Evolutionary conservation across 768 basidiomycete genomes (phyloP).

Genomic region (Psilocybe sp.): DNA sequence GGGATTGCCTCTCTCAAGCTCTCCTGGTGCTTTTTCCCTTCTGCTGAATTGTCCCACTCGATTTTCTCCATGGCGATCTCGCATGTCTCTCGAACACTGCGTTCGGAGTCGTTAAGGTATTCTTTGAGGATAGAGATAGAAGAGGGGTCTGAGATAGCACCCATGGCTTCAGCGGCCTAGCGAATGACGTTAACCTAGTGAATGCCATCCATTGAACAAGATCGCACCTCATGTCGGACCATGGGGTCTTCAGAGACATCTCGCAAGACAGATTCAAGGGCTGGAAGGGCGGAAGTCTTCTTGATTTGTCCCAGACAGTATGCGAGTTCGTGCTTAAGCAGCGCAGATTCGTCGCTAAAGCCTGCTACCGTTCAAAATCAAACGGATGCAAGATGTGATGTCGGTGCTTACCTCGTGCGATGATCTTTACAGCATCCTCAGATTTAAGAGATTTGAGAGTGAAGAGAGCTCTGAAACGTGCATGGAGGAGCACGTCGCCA

Average conservation of each 20-base stretch:
- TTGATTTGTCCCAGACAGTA: conserved; percentile 96
- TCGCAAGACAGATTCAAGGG: conserved; percentile 73
- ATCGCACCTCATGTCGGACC: conserved; percentile 91
- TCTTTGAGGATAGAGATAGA: conserved; percentile 70
- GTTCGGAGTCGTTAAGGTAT: conserved; percentile 69
- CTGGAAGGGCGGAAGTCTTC: conserved; percentile 66
- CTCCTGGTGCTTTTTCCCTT: conserved; percentile 50
- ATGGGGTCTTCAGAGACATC: conserved; percentile 80
- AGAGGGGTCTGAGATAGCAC: conserved; percentile 73
- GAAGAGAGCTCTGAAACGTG: conserved; percentile 88
- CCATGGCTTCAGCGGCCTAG: conserved; percentile 98
- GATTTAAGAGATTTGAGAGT: conserved; percentile 82
- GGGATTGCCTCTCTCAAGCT: conserved; percentile 29
- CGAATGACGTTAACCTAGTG: conserved; percentile 11
- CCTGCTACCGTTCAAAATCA: conserved; percentile 40
- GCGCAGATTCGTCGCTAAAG: conserved; percentile 80
- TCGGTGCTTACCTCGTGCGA: conserved; percentile 65
- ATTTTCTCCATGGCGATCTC: conserved; percentile 97
- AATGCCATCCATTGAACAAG: conserved; percentile 5
- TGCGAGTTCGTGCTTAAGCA: conserved; percentile 96
- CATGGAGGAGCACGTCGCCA: conserved; percentile 74
- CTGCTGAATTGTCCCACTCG: conserved; percentile 83
- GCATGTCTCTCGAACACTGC: conserved; percentile 89
- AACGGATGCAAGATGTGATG: neutral
- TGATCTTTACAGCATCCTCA: conserved; percentile 79